Evolutionary conservation across 225 moss, liverwort and hornwort species (phyloP).

Genomic region (Antitrichia curtipendula): DNA sequence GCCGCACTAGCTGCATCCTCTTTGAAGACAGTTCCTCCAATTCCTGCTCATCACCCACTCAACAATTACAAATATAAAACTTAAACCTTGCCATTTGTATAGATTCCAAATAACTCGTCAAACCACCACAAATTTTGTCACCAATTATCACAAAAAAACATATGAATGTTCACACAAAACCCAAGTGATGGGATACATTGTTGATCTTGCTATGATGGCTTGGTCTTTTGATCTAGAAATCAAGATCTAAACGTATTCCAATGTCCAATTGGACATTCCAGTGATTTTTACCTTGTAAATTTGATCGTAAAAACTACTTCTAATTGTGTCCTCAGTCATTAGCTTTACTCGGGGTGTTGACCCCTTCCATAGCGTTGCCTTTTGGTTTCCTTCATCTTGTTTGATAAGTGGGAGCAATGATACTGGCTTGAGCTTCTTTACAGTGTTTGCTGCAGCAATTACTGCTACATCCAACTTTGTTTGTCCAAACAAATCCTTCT

Average conservation of each 20-base stretch:
- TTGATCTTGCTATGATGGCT: background rate
- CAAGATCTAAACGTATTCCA: background rate
- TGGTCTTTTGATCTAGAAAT: background rate
- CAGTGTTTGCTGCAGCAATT: slow-evolving; percentile 30
- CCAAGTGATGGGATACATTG: background rate
- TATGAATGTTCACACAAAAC: background rate
- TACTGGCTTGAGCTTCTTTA: slow-evolving; percentile 23
- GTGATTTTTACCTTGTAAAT: slow-evolving; percentile 25
- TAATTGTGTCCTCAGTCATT: background rate
- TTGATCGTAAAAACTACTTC: slow-evolving; percentile 23
- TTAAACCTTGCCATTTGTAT: background rate
- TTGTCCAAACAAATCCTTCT: slow-evolving; percentile 7
- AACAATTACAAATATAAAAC: background rate
- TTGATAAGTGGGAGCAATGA: slow-evolving; percentile 4
- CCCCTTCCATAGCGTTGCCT: slow-evolving; percentile 3
- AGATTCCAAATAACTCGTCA: background rate
- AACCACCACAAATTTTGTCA: background rate
- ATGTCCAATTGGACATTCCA: background rate
- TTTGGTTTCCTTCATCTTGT: background rate
- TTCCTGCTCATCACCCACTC: slow-evolving; percentile 23
- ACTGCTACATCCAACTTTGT: slow-evolving; percentile 19
- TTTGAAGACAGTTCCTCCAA: slow-evolving; percentile 15
- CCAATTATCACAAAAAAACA: background rate
- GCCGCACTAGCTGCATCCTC: slow-evolving; percentile 15
- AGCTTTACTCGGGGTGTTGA: background rate